Conservation (phyloP, 2,329 filamentous ascomycete genomes). For the Colletotrichum chrysophilum region DNA sequence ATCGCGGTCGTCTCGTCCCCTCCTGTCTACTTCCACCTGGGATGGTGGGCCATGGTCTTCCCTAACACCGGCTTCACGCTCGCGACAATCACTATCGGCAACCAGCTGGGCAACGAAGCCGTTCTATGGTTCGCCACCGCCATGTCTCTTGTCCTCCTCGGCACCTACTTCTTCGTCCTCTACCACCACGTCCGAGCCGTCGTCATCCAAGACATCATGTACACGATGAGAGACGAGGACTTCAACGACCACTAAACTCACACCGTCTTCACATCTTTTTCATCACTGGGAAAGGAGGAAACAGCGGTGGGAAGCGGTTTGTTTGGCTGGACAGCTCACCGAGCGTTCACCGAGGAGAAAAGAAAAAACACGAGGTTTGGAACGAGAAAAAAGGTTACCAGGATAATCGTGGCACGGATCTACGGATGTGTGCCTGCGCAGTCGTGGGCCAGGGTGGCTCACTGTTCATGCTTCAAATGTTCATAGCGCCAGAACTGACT, state of each 20-base stretch:
- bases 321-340: not conserved
- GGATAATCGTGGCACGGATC: constrained; percentile 5
- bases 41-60: constrained; percentile 70
- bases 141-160: constrained; percentile 52
- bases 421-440: not conserved
- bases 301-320: not conserved
- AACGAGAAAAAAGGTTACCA: not conserved
- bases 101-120: constrained; percentile 47
- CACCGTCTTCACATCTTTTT: not conserved
- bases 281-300: not conserved
- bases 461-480: constrained; percentile 16
- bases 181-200: constrained; percentile 52
- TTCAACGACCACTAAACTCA: constrained; percentile 13
- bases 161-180: constrained; percentile 48
- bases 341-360: not conserved
- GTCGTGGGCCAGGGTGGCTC: constrained; percentile 4
- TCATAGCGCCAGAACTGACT: constrained; percentile 9
- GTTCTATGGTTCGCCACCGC: constrained; percentile 54
- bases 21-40: constrained; percentile 60
- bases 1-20: constrained; percentile 38
- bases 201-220: constrained; percentile 59
- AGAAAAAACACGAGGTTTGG: not conserved
- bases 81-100: constrained; percentile 59
- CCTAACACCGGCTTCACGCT: constrained; percentile 66
- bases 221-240: constrained; percentile 60